Base-by-base conservation (phyloP, 495 filamentous ascomycete species). In the Xylaria palmicola region DNA sequence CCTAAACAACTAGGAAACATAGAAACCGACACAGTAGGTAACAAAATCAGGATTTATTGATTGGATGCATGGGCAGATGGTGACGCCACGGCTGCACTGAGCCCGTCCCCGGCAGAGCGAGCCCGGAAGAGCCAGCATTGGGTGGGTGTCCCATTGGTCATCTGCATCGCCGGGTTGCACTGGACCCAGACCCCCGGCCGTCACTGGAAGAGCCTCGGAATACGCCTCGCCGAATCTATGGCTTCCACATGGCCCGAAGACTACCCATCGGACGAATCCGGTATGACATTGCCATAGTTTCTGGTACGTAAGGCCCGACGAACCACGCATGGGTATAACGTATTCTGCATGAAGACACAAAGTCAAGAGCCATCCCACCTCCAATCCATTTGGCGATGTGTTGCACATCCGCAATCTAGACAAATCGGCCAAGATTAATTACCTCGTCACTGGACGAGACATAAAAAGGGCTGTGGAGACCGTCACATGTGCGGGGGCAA, bases 21-120 rank as follows among this genome's bases (percentile, higher is more conserved):
- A 54, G 29, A 53, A 47, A 36, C 30, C 13, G 30, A 52, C 20
- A 44, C 37, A 8, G n/a, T 30, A 54, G 48, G 50, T 61, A 61
- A 61, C 48, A 55, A 22, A 55, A 54, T 24, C 39, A 15, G 30
- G 36, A 39, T 47, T 47, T 48, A 54, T 55, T 61, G 50, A 61
- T 61, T 61, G 50, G 59, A 27, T 55, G 50, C 40, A 47, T 32
- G 13, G 34, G 27, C 19, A 55, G 20, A 48, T 30, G 50, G 59
- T 32, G 59, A 55, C 50, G 48, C 49, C 30, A 51, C 59, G 59
- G 59, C 59, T 61, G 59, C 49, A 61, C 55, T 37, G 40, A 48
- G 30, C 26, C 49, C 40, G 55, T 54, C 30, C 57, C 32, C 45
- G 20, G 59, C 47, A 30, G 10, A 36, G 36, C 40, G 20, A 45